These are phyloP conservation scores for Nemania abortiva DNA, from an alignment of 2,329 filamentous ascomycete species.

Conservation along the genomic window DNA sequence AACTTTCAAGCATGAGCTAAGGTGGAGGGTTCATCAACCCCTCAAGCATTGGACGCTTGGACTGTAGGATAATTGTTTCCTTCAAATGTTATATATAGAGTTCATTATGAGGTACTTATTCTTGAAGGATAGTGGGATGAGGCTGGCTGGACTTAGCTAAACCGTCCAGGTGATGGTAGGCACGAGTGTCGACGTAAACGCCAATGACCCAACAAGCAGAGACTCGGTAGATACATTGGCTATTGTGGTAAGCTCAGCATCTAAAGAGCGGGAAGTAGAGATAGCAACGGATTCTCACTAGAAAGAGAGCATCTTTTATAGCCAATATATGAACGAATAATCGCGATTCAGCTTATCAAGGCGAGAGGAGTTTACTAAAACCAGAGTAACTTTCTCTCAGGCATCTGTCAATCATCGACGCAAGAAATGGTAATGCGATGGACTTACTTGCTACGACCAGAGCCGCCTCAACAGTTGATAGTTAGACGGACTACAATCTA, in stretches of 20 bases:
- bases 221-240: neutral
- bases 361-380: too few species aligned
- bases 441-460: too few species aligned
- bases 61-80: neutral
- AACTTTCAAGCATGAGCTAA: constrained; percentile 15
- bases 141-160: neutral
- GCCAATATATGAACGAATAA: neutral
- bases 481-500: too few species aligned
- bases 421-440: too few species aligned
- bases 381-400: too few species aligned
- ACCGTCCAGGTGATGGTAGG: neutral
- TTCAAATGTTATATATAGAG: neutral
- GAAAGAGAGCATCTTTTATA: neutral
- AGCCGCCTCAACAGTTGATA: too few species aligned
- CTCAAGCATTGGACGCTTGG: neutral
- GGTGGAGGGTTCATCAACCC: neutral
- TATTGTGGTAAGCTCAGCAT: neutral
- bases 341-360: too few species aligned
- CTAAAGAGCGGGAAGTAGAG: neutral
- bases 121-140: neutral
- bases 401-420: too few species aligned
- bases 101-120: neutral
- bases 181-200: neutral
- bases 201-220: neutral
- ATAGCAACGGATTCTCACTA: neutral